These are phyloP conservation scores for Fragaria ananassa DNA, from an alignment of 306 rosid genomes.

Conservation along the genomic window DNA sequence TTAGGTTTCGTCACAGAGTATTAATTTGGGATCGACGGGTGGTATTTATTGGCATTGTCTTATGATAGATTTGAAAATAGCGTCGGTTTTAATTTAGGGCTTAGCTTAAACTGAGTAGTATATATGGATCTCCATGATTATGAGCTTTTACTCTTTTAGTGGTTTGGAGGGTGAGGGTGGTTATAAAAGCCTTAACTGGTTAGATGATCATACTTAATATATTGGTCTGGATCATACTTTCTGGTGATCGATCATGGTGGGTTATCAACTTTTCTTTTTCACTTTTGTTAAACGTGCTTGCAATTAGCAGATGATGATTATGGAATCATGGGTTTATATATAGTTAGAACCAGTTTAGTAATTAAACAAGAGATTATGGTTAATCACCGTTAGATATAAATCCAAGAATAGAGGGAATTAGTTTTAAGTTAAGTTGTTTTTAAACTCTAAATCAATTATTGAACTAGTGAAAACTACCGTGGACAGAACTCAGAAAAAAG, in stretches of 20 bases:
- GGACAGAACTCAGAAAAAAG: neutral
- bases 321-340: neutral
- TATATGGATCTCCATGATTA: neutral
- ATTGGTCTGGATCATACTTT: neutral
- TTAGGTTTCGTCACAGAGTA: neutral
- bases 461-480: no score
- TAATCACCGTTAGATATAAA: no score
- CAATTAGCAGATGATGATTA: neutral
- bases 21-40: neutral
- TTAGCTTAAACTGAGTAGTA: neutral
- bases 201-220: neutral
- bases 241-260: neutral
- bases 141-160: constrained; percentile 7
- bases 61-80: neutral
- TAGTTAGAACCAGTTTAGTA: neutral
- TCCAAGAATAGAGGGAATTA: no score
- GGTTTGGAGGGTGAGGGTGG: constrained; percentile 1
- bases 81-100: neutral
- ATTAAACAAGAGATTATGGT: no score
- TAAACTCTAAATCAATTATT: no score
- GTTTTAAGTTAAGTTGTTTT: no score
- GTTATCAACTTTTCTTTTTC: neutral
- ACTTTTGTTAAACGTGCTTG: neutral
- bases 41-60: constrained; percentile 1
- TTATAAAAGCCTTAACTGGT: neutral